Evolutionary conservation across 495 filamentous ascomycete genomes (phyloP), one percentile per base, ranked within the genome.

Genomic region (Penicillium atrosanguineum): DNA sequence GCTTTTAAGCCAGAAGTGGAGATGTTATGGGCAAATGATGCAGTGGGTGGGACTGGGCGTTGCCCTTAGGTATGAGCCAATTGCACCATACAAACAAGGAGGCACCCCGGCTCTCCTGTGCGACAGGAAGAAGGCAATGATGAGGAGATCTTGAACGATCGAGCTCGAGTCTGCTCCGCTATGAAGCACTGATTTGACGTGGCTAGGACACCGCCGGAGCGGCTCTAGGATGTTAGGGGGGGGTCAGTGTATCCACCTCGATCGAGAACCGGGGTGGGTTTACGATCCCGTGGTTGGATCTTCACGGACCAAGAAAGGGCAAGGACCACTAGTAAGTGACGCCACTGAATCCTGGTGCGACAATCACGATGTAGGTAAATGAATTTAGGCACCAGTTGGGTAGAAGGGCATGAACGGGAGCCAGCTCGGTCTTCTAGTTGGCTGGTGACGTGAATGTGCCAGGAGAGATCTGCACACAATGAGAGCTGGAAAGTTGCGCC

Each of bases 331-430:
- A 26, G 20, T 6, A 48, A 23, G 34, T 46, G 18, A 21, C 46
- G 52, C 54, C 49, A 65, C 52, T 48, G 40, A 19, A 61, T 45
- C 42, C 19, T 44, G 56, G 59, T 63, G 52, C 34, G 39, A 53
- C 43, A 42, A 50, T 53, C 25, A 15, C 38, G 16, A 37, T 26
- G 29, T 26, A 48, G 44, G 19, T 3, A 44, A 25, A 52, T 40
- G 29, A 16, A n/a, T 61, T 74, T 65, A 68, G 71, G 72, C 72
- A 69, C 68, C 71, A 69, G 62, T 60, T 64, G 64, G 64, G 71
- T 66, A 67, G 50, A 43, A 44, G 36, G 26, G 49, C 64, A 60
- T 62, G 44, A 43, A 52, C 19, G 23, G 39, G 42, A 45, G 47
- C 44, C 48, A 48, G 60, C 41, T 46, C 40, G 55, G 20, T 39